These are phyloP conservation scores for Annona squamosa DNA, from an alignment of 164 flowering plant species.

Conservation along the genomic window DNA sequence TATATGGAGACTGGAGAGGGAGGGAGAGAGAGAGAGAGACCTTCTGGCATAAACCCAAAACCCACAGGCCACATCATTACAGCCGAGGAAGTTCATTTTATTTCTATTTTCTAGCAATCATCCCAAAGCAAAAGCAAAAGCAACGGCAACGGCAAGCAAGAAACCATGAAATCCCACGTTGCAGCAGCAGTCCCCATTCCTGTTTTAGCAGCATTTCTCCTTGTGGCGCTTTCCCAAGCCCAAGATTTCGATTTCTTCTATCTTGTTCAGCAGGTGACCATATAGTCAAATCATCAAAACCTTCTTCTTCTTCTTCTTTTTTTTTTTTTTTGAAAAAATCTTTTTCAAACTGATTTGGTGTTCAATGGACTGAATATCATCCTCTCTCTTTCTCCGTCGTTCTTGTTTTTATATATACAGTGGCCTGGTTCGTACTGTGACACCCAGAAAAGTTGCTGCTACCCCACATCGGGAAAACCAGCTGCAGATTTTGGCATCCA, in stretches of 20 bases:
- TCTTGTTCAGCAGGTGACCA: constrained; percentile 36
- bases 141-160: not conserved
- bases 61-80: no score
- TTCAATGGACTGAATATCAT: not conserved
- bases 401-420: constrained; percentile 7
- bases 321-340: not conserved
- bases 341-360: not conserved
- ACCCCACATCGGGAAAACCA: constrained; percentile 38
- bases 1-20: no score
- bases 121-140: no score
- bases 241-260: constrained; percentile 67
- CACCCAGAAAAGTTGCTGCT: constrained; percentile 31
- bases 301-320: not conserved
- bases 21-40: no score
- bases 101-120: no score
- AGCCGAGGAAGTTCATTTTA: no score
- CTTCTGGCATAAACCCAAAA: no score
- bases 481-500: constrained; percentile 39
- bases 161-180: constrained; percentile 23
- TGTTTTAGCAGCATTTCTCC: constrained; percentile 17
- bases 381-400: not conserved
- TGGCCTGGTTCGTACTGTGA: constrained; percentile 41
- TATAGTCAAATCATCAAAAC: not conserved
- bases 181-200: constrained; percentile 14
- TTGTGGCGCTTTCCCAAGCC: constrained; percentile 16